Conservation (phyloP, 1,139 yeast species). For the Zygosaccharomyces sapae region DNA sequence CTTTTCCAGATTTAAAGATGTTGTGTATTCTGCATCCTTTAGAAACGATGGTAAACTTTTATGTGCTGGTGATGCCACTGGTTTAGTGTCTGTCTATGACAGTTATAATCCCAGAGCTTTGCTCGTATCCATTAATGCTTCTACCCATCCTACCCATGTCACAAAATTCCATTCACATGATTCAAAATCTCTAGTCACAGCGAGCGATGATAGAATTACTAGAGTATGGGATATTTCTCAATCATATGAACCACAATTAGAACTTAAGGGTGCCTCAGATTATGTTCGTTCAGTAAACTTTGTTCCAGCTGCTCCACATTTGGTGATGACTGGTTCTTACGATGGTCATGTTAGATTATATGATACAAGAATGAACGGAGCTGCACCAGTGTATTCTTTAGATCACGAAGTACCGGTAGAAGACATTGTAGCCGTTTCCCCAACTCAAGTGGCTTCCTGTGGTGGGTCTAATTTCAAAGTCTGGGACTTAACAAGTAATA, state of each 20-base stretch:
- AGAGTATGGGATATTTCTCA: constrained; percentile 87
- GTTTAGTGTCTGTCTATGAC: constrained; percentile 75
- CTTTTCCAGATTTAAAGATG: constrained; percentile 85
- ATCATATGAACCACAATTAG: constrained; percentile 57
- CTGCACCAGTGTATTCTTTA: constrained; percentile 44
- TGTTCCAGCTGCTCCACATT: constrained; percentile 55
- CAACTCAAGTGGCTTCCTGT: constrained; percentile 75
- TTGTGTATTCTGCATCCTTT: constrained; percentile 54
- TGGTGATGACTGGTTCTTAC: constrained; percentile 89
- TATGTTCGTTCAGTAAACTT: constrained; percentile 81
- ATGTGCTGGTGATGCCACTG: constrained; percentile 92
- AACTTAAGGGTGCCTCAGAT: constrained; percentile 77
- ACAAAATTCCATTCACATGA: constrained; percentile 74
- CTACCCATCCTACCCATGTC: constrained; percentile 84
- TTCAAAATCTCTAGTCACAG: constrained; percentile 69
- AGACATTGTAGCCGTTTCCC: constrained; percentile 72
- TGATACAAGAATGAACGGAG: constrained; percentile 63
- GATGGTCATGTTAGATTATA: constrained; percentile 85
- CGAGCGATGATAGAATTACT: constrained; percentile 85
- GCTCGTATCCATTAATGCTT: constrained; percentile 74
- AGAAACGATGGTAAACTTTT: constrained; percentile 74
- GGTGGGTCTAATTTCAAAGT: constrained; percentile 87
- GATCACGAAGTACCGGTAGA: constrained; percentile 80
- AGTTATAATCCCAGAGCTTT: constrained; percentile 74
- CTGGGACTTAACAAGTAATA: constrained; percentile 86